Conservation (phyloP, 208 protist genomes). For the Herpetomonas samuelpessoai region DNA sequence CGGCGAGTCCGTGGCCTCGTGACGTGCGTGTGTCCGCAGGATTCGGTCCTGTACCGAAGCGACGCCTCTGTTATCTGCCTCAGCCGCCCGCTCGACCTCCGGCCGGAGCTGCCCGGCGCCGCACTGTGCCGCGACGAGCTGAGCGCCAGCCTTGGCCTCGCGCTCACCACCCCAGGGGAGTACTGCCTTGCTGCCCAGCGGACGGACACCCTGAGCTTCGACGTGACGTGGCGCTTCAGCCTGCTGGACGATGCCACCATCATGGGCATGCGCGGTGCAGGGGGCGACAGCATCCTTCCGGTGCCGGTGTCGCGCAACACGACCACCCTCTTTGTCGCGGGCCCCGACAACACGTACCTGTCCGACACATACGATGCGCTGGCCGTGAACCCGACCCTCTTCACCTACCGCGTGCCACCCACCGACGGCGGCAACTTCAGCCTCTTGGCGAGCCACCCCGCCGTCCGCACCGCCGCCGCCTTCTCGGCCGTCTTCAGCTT, state of each 20-base stretch:
- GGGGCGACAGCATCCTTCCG: neutral
- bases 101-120: constrained; percentile 20
- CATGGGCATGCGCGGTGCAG: neutral
- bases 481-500: constrained; percentile 31
- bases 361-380: constrained; percentile 3
- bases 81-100: constrained; percentile 20
- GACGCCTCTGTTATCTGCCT: neutral
- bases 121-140: constrained; percentile 30
- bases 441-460: neutral
- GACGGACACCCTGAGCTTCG: constrained; percentile 13
- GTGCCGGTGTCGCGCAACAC: neutral
- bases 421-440: constrained; percentile 5
- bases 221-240: constrained; percentile 8
- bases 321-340: neutral
- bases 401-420: constrained; percentile 13
- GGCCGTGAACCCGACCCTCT: constrained; percentile 9
- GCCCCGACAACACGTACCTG: neutral
- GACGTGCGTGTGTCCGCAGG: constrained; percentile 28
- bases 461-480: neutral
- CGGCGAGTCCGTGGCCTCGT: neutral
- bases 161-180: constrained; percentile 16
- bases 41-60: constrained; percentile 11
- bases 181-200: constrained; percentile 25
- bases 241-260: constrained; percentile 3
- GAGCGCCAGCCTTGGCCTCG: constrained; percentile 29